These are phyloP conservation scores for Suillus luteus DNA, from an alignment of 768 basidiomycete species.

Conservation along the genomic window DNA sequence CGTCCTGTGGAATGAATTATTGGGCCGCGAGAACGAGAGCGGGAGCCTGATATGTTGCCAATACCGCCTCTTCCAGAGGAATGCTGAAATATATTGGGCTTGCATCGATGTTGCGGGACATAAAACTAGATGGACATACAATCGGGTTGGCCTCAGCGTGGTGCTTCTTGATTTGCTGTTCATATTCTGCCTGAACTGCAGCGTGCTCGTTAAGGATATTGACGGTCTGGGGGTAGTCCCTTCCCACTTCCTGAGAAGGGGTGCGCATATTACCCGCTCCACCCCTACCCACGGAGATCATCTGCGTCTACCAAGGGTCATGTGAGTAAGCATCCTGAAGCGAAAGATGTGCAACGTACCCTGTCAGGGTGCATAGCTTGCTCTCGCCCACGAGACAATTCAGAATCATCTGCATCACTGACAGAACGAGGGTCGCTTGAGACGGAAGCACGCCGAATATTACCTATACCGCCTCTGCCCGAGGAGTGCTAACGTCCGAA, in stretches of 20 bases:
- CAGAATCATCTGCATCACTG: constrained; percentile 55
- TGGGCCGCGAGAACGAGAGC: constrained; percentile 51
- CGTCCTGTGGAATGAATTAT: constrained; percentile 55
- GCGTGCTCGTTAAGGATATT: constrained; percentile 31
- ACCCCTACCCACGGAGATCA: constrained; percentile 71
- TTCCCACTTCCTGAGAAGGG: constrained; percentile 56
- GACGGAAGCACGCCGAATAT: constrained; percentile 53
- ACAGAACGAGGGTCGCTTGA: constrained; percentile 47
- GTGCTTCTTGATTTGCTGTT: constrained; percentile 26
- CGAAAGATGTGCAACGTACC: constrained; percentile 31
- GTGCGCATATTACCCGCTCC: constrained; percentile 87
- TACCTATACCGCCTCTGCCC: constrained; percentile 71
- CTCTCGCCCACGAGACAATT: constrained; percentile 62
- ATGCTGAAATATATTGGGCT: constrained; percentile 36
- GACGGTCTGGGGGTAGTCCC: constrained; percentile 23
- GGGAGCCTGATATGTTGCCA: constrained; percentile 59
- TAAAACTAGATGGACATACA: constrained; percentile 33
- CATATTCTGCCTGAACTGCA: constrained; percentile 23
- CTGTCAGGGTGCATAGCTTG: constrained; percentile 37
- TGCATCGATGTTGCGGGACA: constrained; percentile 3
- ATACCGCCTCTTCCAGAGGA: constrained; percentile 67
- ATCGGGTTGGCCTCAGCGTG: constrained; percentile 32
- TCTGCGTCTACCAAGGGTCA: constrained; percentile 9
- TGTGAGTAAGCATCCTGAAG: not conserved
- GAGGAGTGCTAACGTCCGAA: constrained; percentile 47